Base-by-base conservation (phyloP, 2,329 filamentous ascomycete species). In the Aureobasidium sp. region DNA sequence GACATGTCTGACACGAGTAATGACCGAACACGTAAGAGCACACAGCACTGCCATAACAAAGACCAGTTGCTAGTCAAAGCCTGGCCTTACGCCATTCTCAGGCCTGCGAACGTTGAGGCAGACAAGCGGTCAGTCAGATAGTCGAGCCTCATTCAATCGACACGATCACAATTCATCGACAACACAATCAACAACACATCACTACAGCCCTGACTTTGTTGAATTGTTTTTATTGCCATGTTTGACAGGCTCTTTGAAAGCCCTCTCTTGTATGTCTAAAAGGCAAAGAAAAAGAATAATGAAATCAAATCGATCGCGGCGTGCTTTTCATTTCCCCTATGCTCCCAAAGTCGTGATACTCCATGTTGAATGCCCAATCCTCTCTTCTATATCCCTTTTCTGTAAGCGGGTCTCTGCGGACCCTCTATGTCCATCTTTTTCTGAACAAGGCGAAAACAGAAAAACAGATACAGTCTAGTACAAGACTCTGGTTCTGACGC, bases 401-500 rank as follows among this genome's bases (percentile, higher is more conserved):
- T 47, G 17, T 15, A 5, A 17, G 5, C 35, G 7, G 15, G 29
- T 39, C 50, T 54, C 22, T 47, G 19, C 12, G 27, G 17, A 33
- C 29, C 15, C 27, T 19, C 19, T 17, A 6, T 19, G 15, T 49
- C 15, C 2, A 31, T 35, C 22, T 44, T 45, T n/a, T 47, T 24
- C 42, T 29, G 17, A 24, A 6, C 22, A 29, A 15, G 19, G 1
- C 5, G 11, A 40, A 27, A 27, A 39, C 17, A 40, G 9, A 50
- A 11, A 29, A 39, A 29, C 39, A 40, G 2, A 9, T 22, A 31
- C 3, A 24, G 29, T 58, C 40, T 73, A 78, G 68, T 79, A 80
- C 66, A 80, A 68, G 60, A 80, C 77, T 63, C 78, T 71, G 19
- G 78, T 80, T 63, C 78, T 72, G 63, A 80, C 78, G 62, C 77